Base-by-base conservation (phyloP, 106 monocot genomes). In the Narthecium ossifragum region DNA sequence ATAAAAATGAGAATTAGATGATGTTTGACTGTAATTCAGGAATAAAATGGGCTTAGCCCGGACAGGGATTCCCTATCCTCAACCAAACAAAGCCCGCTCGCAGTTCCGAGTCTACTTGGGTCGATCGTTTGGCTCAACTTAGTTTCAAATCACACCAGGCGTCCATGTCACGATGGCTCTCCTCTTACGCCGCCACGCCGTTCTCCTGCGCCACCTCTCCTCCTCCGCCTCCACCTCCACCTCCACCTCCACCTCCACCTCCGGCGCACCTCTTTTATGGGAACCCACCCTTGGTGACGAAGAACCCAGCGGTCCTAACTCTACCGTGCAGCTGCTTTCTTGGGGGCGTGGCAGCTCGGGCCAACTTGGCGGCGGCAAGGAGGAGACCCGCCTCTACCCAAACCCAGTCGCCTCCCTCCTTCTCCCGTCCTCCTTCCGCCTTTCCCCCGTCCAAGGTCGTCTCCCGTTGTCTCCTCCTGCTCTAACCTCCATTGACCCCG, bases 341-440 rank as follows among this genome's bases (percentile, higher is more conserved):
- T 94, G 94, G 94, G 94, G 94, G 57, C 85, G 90, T 24, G 89
- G 89, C 31, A 75, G 77, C 64, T 83, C 86, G 33, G 94, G 94
- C 8, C 94, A 94, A 64, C 78, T 94, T 12, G 94, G 94, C 70
- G 73, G 83, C 46, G 82, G 86, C 11, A 80, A 80, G 67, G 89
- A 89, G 61, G 90, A 94, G 70, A 76, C 67, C 72, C 83, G 86
- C 56, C 69, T 75, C 60, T 94, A 94, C 75, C 94, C 94, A 7
- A 61, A 80, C 29, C 66, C 77, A 10, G 67, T 83, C n/a, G 76
- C 86, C 39, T 63, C 82, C 54, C 80, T 94, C 55, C 64, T 59
- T 55, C 64, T 94, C 37, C 85, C 80, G 8, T 20, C 29, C 38
- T 22, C 34, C 51, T 85, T 79, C 72, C 67, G 51, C 55, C 76